Evolutionary conservation across 176 grass and related monocot genomes (phyloP).

Genomic region (barley (Hordeum vulgare)): DNA sequence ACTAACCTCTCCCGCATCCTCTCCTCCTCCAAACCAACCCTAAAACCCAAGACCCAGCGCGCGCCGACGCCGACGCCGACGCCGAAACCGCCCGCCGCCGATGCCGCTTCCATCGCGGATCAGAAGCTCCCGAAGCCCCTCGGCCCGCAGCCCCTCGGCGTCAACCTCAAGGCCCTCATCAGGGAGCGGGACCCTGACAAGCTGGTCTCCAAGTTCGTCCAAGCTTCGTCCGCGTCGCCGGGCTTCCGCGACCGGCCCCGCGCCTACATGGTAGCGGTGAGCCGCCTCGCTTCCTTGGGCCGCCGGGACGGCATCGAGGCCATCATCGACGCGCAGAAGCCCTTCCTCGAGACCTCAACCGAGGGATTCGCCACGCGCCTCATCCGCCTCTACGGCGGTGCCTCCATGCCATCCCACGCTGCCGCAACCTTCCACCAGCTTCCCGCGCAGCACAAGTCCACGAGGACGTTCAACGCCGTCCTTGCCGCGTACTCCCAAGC

Average conservation of each 20-base stretch:
- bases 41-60: too few species aligned
- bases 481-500: constrained; percentile 9
- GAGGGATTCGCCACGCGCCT: constrained; percentile 48
- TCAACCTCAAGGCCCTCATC: constrained; percentile 12
- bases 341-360: constrained; percentile 29
- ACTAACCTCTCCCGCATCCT: too few species aligned
- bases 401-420: constrained; percentile 46
- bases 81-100: neutral
- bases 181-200: constrained; percentile 49
- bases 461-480: constrained; percentile 38
- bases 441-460: constrained; percentile 11
- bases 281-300: constrained; percentile 33
- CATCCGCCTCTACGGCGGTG: constrained; percentile 50
- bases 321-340: constrained; percentile 59
- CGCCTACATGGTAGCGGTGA: constrained; percentile 36
- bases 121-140: neutral
- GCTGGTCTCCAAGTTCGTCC: constrained; percentile 46
- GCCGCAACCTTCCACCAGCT: constrained; percentile 32
- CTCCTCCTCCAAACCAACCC: too few species aligned
- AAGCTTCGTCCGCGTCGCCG: neutral
- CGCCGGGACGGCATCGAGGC: constrained; percentile 32
- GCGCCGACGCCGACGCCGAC: neutral
- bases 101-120: neutral
- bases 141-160: neutral
- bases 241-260: constrained; percentile 45